phyloP scores from a whole-genome alignment of 2,329 filamentous ascomycete genomes.

The Coleophoma eucalyptorum region DNA sequence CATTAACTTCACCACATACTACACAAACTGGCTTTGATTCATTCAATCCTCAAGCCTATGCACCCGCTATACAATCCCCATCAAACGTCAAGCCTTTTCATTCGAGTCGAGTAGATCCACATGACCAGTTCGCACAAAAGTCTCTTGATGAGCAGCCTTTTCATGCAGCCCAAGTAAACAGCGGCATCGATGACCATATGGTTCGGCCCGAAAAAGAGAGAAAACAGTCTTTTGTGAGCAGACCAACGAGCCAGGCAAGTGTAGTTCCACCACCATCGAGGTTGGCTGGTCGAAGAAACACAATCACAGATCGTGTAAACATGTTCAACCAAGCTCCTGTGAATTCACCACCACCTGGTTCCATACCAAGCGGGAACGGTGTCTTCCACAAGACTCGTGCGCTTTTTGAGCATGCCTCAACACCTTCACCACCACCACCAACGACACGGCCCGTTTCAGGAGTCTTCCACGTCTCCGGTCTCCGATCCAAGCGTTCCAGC shows the following conservation, averaged over 20 bases:
- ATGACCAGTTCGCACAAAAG: background rate
- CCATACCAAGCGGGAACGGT: constrained; percentile 6
- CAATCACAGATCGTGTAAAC: background rate
- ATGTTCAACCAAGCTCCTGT: background rate
- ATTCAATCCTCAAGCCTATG: constrained; percentile 13
- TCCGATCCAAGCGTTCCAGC: constrained; percentile 5
- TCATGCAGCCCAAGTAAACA: background rate
- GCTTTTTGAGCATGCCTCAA: constrained; percentile 18
- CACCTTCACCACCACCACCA: constrained; percentile 3
- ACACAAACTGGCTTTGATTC: constrained; percentile 15
- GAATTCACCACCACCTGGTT: constrained; percentile 1
- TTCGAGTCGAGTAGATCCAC: constrained; percentile 5
- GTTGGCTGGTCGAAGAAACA: background rate
- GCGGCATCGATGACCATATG: background rate
- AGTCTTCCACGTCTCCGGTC: constrained; percentile 3
- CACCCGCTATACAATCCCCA: background rate
- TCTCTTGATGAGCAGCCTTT: background rate
- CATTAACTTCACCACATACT: constrained; percentile 7
- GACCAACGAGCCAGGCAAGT: background rate
- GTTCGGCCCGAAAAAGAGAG: background rate
- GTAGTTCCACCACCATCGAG: background rate
- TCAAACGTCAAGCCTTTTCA: constrained; percentile 9
- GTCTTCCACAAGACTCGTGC: constrained; percentile 22
- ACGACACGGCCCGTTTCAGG: constrained; percentile 4
- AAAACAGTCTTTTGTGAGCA: background rate